Base-by-base conservation (phyloP, 208 protist species). In the Strigomonas culicis region DNA sequence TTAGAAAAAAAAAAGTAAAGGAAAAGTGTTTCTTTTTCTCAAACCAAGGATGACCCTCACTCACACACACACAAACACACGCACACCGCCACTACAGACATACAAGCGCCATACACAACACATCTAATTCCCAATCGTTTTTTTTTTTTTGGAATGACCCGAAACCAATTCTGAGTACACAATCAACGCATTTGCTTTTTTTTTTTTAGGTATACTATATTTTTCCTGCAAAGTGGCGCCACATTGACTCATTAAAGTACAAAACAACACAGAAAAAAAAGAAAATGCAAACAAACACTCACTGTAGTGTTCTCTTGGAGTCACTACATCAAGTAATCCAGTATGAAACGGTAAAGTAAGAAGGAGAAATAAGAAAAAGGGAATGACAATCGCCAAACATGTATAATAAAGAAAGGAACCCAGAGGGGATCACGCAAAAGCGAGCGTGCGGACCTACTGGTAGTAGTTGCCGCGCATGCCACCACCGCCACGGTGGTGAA, bases 401-500 rank as follows among this genome's bases (percentile, higher is more conserved):
- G 15, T n/a, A 70, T 31, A 51, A 63, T 50, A 57, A 71, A 64
- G 64, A 70, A 43, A 25, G 0, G 49, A 49, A 47, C n/a, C 46
- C 30, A 58, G n/a, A 4, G 31, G 47, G 27, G n/a, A 17, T 36
- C 6, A 39, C 39, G 46, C 4, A 68, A 59, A 32, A n/a, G 59
- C 22, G 22, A 68, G n/a, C n/a, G n/a, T n/a, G n/a, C n/a, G n/a
- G n/a, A n/a, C n/a, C n/a, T n/a, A n/a, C n/a, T n/a, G n/a, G n/a
- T n/a, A n/a, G n/a, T n/a, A n/a, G n/a, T n/a, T n/a, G n/a, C n/a
- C n/a, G n/a, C n/a, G n/a, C n/a, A n/a, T n/a, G n/a, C n/a, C n/a
- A n/a, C n/a, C n/a, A n/a, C n/a, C n/a, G n/a, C n/a, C n/a, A n/a
- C n/a, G n/a, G n/a, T n/a, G n/a, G n/a, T n/a, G n/a, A n/a, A n/a